Base-by-base conservation (phyloP, 2,329 filamentous ascomycete genomes). In the Epichloe bromicola region DNA sequence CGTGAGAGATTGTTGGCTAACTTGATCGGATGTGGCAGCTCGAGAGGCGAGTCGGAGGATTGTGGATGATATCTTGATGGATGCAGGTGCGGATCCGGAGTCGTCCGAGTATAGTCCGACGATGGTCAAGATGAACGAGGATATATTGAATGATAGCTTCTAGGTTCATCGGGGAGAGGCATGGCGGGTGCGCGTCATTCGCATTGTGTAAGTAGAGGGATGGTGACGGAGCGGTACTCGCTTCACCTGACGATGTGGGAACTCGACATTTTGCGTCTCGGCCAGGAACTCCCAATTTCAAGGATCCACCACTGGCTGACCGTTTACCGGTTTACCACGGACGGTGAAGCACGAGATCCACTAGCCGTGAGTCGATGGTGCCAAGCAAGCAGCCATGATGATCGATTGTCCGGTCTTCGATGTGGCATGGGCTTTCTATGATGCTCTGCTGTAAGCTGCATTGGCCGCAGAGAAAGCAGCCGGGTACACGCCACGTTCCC, bases 1-100 rank as follows among this genome's bases (percentile, higher is more conserved):
- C 34, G 4, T 7, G 8, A 14, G 23, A 6, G 38, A 17, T 38
- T 49, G 37, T 23, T 43, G 30, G 46, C 51, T 51, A 20, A 38
- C 5, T 37, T 41, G 19, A 15, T 39, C 44, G 33, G 5, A 10
- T 43, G 30, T 20, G 11, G 51, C 46, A 83, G 87, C 88, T 33
- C 79, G 85, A 51, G 86, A 93, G 66, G 88, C 88, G 4, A 90
- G 86, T 60, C 84, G 78, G 63, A 78, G 82, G 51, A 91, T 94
- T 53, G 86, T 94, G 0, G 84, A 89, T 49, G 86, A 91, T 61
- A 77, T 94, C 46, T 70, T 93, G 6, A 67, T 85, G 42, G 88
- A 86, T 41, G 88, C 87, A 4, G 87, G 87, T 2, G 84, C 77
- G 4, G 76, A 79, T 50, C 63, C 62, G 4, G 73, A 75, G 49